phyloP scores from a whole-genome alignment of 73 alveolate species.

The Durusdinium trenchii region DNA sequence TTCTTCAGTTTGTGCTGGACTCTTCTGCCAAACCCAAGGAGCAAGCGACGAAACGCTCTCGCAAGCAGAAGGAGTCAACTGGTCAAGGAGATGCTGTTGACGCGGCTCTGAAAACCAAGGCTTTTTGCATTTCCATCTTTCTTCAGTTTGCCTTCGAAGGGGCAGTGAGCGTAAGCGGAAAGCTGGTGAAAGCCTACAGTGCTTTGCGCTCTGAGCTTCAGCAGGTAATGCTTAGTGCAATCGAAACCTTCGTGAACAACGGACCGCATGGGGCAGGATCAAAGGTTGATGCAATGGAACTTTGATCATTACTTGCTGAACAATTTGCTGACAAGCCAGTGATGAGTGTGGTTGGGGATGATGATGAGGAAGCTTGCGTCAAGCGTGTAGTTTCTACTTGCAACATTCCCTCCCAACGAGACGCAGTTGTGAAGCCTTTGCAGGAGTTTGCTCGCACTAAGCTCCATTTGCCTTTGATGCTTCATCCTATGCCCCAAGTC shows the following conservation, averaged over 20 bases:
- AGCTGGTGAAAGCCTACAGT: background rate
- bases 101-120: background rate
- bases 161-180: background rate
- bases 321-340: slow-evolving; percentile 38
- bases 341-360: slow-evolving; percentile 5
- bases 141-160: slow-evolving; percentile 15
- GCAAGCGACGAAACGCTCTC: background rate
- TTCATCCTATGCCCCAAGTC: slow-evolving; percentile 14
- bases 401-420: background rate
- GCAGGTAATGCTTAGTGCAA: slow-evolving; percentile 14
- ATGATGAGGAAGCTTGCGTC: slow-evolving; percentile 14
- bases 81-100: background rate
- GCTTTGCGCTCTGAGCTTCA: background rate
- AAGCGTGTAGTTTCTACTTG: background rate
- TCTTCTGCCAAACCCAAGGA: background rate
- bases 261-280: background rate
- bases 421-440: background rate
- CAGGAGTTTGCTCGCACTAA: background rate
- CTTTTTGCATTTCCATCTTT: background rate
- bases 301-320: background rate
- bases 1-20: background rate
- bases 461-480: slow-evolving; percentile 11
- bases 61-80: background rate
- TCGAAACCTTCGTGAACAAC: background rate
- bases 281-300: slow-evolving; percentile 17